These are phyloP conservation scores for Alternaria panax DNA, from an alignment of 2,329 filamentous ascomycete species.

Conservation along the genomic window DNA sequence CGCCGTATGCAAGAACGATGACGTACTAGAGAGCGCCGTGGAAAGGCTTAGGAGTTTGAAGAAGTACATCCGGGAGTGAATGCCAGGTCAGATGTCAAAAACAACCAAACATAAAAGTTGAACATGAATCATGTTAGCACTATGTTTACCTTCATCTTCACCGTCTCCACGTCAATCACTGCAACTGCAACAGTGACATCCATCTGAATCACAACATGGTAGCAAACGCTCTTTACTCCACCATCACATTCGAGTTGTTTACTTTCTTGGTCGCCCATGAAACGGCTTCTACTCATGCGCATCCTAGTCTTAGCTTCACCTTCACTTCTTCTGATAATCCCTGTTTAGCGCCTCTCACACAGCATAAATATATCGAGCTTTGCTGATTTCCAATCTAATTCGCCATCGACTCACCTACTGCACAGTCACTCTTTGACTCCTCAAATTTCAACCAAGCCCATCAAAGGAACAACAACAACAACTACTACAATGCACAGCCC, in stretches of 20 bases:
- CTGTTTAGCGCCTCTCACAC: too few species aligned
- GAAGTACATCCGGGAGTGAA: constrained; percentile 55
- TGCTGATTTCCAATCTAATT: not conserved
- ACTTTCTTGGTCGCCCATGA: too few species aligned
- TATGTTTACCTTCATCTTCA: not conserved
- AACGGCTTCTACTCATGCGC: too few species aligned
- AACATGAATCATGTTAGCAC: not conserved
- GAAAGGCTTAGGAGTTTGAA: constrained; percentile 58
- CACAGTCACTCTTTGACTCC: not conserved
- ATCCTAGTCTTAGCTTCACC: too few species aligned
- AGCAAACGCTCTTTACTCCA: not conserved
- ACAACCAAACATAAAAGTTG: not conserved
- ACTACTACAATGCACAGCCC: not conserved
- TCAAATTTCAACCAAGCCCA: not conserved
- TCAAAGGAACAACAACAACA: not conserved
- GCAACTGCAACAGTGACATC: not conserved
- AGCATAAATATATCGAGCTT: too few species aligned
- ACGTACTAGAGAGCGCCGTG: constrained; percentile 66
- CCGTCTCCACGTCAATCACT: not conserved
- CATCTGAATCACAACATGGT: too few species aligned
- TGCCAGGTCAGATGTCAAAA: not conserved
- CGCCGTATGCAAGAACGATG: constrained; percentile 94
- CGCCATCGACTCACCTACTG: not conserved
- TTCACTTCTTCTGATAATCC: not conserved
- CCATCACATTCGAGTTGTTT: not conserved